These are phyloP conservation scores for Styphnolobium japonicum DNA, from an alignment of 306 rosid species.

Conservation along the genomic window DNA sequence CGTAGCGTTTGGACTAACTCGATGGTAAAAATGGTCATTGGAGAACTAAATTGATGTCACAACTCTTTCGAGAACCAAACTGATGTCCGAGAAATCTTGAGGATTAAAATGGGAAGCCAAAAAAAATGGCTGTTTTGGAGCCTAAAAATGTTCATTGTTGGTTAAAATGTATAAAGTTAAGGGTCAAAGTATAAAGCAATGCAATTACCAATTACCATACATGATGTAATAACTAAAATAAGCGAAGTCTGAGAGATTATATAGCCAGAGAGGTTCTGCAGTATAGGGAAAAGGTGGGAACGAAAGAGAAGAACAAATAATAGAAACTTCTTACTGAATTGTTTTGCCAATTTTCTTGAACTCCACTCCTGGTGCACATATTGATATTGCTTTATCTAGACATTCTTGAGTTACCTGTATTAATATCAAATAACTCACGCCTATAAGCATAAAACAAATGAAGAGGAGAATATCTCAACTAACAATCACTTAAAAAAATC, in stretches of 20 bases:
- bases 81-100: no score
- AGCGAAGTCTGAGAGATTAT: not conserved
- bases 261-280: not conserved
- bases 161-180: not conserved
- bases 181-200: not conserved
- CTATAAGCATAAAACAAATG: slow-evolving; percentile 18
- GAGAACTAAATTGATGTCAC: no score
- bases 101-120: no score
- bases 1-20: no score
- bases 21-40: no score
- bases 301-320: not conserved
- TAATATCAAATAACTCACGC: slow-evolving; percentile 10
- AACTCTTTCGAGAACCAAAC: no score
- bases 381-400: slow-evolving; percentile 85
- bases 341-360: slow-evolving; percentile 73
- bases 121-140: not conserved
- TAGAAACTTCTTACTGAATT: slow-evolving; percentile 70
- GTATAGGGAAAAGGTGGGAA: not conserved
- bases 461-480: not conserved
- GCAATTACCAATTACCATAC: not conserved
- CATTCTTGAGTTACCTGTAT: slow-evolving; percentile 80
- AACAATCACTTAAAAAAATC: not conserved
- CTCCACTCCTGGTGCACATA: slow-evolving; percentile 94
- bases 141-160: not conserved
- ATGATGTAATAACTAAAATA: not conserved